phyloP scores from a whole-genome alignment of 805 yeast species.

The Saturnispora gosingensis region DNA sequence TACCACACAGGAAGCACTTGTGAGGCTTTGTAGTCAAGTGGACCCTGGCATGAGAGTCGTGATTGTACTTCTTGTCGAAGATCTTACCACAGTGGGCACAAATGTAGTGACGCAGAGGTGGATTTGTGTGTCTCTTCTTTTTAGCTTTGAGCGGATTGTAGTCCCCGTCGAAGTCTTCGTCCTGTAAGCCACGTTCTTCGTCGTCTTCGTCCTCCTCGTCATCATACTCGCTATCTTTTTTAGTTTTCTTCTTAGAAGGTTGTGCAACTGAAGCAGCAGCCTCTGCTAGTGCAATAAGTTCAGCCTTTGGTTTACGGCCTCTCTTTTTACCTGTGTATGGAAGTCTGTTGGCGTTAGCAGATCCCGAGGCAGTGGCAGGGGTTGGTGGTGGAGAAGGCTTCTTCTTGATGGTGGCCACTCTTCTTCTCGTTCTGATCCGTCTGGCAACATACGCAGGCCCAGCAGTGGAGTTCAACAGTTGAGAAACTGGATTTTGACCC shows the following conservation, averaged over 20 bases:
- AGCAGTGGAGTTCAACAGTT: slow-evolving; percentile 2
- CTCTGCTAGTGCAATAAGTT: slow-evolving; percentile 8
- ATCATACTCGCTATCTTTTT: background rate
- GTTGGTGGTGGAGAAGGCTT: slow-evolving; percentile 4
- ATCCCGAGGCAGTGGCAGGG: background rate
- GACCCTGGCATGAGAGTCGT: slow-evolving; percentile 14
- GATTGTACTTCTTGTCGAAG: slow-evolving; percentile 13
- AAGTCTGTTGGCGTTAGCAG: background rate
- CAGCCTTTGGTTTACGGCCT: slow-evolving; percentile 8
- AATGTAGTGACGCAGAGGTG: slow-evolving; percentile 4
- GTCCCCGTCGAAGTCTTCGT: slow-evolving; percentile 2
- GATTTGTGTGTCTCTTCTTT: background rate
- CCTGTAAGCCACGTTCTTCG: background rate
- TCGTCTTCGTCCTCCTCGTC: background rate
- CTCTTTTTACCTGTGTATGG: slow-evolving; percentile 9
- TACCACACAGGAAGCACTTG: slow-evolving; percentile 10
- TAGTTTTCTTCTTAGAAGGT: background rate
- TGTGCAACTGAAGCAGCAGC: slow-evolving; percentile 4
- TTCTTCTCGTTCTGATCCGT: slow-evolving; percentile 7
- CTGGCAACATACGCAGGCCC: slow-evolving; percentile 8
- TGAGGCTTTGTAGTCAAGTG: slow-evolving; percentile 13
- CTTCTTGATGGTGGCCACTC: slow-evolving; percentile 4
- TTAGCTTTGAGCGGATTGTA: background rate
- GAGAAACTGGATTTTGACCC: slow-evolving; percentile 6
- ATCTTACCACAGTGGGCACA: slow-evolving; percentile 13